phyloP scores from a whole-genome alignment of 208 protist genomes.

The Acanthamoeba sp. region DNA sequence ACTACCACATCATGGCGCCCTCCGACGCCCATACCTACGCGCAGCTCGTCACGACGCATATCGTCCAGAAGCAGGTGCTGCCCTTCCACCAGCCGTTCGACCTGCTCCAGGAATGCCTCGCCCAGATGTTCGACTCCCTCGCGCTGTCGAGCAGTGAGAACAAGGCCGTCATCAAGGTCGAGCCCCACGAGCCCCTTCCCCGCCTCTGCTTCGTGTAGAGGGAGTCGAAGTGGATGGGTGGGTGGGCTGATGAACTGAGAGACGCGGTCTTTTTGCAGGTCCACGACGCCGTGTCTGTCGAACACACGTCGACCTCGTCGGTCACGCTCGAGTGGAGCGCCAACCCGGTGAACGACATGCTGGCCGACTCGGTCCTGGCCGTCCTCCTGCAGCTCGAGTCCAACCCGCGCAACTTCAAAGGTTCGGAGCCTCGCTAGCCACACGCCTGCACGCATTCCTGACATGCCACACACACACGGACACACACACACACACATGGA shows the following conservation, averaged over 20 bases:
- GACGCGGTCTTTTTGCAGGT: neutral
- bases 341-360: constrained; percentile 83
- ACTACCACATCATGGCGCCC: constrained; percentile 78
- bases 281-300: neutral
- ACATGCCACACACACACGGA: neutral
- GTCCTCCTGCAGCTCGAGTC: constrained; percentile 81
- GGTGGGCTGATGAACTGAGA: neutral
- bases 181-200: too few species aligned
- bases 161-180: neutral
- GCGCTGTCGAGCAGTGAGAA: neutral
- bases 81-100: constrained; percentile 60
- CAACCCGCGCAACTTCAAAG: constrained; percentile 79
- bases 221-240: neutral
- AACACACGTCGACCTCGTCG: constrained; percentile 18
- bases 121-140: constrained; percentile 41
- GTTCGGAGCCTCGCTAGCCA: too few species aligned
- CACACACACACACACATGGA: neutral
- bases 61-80: constrained; percentile 62
- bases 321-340: constrained; percentile 80
- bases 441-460: neutral
- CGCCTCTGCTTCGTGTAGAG: too few species aligned
- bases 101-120: neutral
- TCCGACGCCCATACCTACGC: constrained; percentile 78
- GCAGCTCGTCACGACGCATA: constrained; percentile 40
- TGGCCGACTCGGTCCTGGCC: constrained; percentile 80